Evolutionary conservation across 352 stramenopile genomes (phyloP).

Genomic region (Phytophthora pinifolia): DNA sequence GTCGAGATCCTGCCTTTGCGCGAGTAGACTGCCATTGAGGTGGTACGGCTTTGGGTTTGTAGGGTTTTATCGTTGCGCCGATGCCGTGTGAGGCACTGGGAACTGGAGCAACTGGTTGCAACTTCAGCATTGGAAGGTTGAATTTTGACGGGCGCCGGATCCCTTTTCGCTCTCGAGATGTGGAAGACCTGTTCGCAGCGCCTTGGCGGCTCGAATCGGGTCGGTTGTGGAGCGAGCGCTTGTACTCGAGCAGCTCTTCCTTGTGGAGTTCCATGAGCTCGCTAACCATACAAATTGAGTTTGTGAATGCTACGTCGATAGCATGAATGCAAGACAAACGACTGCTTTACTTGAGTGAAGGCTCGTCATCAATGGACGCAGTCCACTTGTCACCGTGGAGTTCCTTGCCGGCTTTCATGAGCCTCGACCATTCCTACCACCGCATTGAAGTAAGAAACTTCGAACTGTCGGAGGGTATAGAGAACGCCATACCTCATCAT

Average conservation of each 20-base stretch:
- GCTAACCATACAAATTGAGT: slow-evolving; percentile 15
- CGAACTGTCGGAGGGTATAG: background rate
- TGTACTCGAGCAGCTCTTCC: slow-evolving; percentile 68
- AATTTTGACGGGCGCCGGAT: slow-evolving; percentile 22
- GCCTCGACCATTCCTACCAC: slow-evolving; percentile 54
- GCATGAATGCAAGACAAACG: background rate
- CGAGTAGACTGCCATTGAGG: slow-evolving; percentile 68
- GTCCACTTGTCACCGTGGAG: slow-evolving; percentile 68
- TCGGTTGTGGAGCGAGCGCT: slow-evolving; percentile 28
- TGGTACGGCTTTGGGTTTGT: slow-evolving; percentile 26
- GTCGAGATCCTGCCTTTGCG: slow-evolving; percentile 25
- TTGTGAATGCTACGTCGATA: background rate
- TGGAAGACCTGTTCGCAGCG: background rate
- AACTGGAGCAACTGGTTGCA: slow-evolving; percentile 24
- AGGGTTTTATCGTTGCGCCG: slow-evolving; percentile 2
- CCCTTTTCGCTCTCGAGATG: slow-evolving; percentile 13
- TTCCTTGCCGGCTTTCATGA: slow-evolving; percentile 67
- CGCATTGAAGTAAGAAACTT: slow-evolving; percentile 2
- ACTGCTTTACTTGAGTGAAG: slow-evolving; percentile 41
- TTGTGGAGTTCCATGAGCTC: slow-evolving; percentile 76
- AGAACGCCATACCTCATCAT: slow-evolving; percentile 42
- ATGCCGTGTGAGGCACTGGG: slow-evolving; percentile 11
- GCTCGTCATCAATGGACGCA: slow-evolving; percentile 32
- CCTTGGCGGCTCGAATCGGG: slow-evolving; percentile 15
- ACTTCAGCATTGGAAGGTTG: slow-evolving; percentile 19